phyloP scores from a whole-genome alignment of 2,329 filamentous ascomycete species.

The Aureobasidium sp. region DNA sequence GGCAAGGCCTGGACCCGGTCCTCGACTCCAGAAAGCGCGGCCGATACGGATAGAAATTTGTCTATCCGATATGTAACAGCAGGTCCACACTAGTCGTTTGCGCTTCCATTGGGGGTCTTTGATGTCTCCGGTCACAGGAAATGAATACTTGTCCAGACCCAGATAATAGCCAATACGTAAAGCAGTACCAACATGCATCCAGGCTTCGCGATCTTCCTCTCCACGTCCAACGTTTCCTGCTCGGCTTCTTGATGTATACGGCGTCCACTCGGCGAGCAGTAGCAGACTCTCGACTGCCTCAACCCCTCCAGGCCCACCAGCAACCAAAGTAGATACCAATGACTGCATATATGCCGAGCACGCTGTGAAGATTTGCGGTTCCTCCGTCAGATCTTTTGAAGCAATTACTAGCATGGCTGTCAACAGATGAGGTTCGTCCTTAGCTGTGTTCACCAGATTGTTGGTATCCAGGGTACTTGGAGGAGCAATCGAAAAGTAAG shows the following conservation, averaged over 20 bases:
- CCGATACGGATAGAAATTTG: constrained; percentile 65
- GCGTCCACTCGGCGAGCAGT: constrained; percentile 66
- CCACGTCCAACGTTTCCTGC: constrained; percentile 61
- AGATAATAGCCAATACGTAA: constrained; percentile 64
- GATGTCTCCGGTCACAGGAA: constrained; percentile 54
- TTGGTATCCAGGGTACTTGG: constrained; percentile 50
- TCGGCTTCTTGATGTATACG: constrained; percentile 54
- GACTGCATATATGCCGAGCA: constrained; percentile 65
- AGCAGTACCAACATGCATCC: constrained; percentile 70
- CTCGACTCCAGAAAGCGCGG: constrained; percentile 67
- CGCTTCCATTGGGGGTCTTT: constrained; percentile 55
- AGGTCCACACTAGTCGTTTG: constrained; percentile 61
- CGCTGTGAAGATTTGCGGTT: constrained; percentile 56
- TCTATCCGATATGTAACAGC: constrained; percentile 60
- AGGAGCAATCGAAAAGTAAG: constrained; percentile 63
- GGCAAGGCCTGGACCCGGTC: constrained; percentile 60
- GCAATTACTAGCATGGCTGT: constrained; percentile 65
- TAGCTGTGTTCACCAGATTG: constrained; percentile 49
- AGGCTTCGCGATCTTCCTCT: constrained; percentile 66
- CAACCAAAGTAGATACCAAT: constrained; percentile 59
- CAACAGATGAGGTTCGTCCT: constrained; percentile 58
- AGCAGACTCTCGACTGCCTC: constrained; percentile 65
- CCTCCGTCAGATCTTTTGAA: constrained; percentile 61
- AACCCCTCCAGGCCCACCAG: constrained; percentile 59
- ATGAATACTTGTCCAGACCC: constrained; percentile 61